A percentile compares a stretch with the other conserved stretches of the same genome.
These are phyloP conservation scores for Linnemannia hyalina DNA, from an alignment of 192 early-diverging fungal genomes.

Conservation along the genomic window DNA sequence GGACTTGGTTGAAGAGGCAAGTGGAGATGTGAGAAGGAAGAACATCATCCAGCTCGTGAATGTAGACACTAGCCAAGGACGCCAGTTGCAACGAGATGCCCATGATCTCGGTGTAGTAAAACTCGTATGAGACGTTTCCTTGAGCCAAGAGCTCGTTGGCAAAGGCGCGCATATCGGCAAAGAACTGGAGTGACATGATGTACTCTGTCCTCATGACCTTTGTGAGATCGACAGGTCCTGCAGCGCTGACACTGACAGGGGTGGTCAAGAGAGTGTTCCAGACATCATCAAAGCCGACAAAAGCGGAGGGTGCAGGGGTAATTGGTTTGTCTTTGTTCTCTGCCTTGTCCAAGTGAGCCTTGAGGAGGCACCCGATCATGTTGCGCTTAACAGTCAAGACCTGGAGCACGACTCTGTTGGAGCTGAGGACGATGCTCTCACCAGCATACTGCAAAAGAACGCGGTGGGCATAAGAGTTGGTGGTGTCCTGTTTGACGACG, in stretches of 20 bases:
- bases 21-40: slow-evolving; percentile 61
- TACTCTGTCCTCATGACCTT: slow-evolving; percentile 62
- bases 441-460: slow-evolving; percentile 62
- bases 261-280: slow-evolving; percentile 58
- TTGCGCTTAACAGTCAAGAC: slow-evolving; percentile 67
- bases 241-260: slow-evolving; percentile 13
- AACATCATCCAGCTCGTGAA: slow-evolving; percentile 65
- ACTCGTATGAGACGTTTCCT: slow-evolving; percentile 61
- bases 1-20: slow-evolving; percentile 59
- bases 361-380: slow-evolving; percentile 63
- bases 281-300: slow-evolving; percentile 49
- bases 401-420: slow-evolving; percentile 65
- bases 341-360: slow-evolving; percentile 17
- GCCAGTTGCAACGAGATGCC: slow-evolving; percentile 68
- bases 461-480: slow-evolving; percentile 61
- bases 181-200: slow-evolving; percentile 69
- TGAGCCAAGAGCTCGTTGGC: slow-evolving; percentile 59
- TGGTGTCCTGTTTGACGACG: slow-evolving; percentile 50
- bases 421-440: slow-evolving; percentile 62
- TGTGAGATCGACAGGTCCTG: slow-evolving; percentile 47
- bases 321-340: slow-evolving; percentile 14
- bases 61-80: slow-evolving; percentile 62
- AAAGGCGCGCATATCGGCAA: slow-evolving; percentile 63
- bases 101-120: slow-evolving; percentile 71
- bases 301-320: background rate